phyloP scores from a whole-genome alignment of 345 rosid genomes.

The Pugionium cornutum region DNA sequence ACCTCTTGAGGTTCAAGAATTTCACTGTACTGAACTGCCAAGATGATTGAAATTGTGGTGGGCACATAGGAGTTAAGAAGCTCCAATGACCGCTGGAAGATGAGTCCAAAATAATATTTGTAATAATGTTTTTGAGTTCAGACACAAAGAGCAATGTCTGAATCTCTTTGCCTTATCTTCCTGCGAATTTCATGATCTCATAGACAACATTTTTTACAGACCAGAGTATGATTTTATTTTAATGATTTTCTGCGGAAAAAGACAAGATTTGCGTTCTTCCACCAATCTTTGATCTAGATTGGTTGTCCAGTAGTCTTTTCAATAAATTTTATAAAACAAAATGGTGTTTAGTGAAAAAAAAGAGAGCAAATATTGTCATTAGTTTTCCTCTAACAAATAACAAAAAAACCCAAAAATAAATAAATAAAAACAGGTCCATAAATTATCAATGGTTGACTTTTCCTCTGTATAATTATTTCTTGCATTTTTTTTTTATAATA shows the following conservation, averaged over 20 bases:
- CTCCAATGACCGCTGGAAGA: constrained; percentile 85
- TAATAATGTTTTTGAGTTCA: constrained; percentile 69
- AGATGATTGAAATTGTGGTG: constrained; percentile 68
- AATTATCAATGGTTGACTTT: no score
- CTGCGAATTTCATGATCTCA: constrained; percentile 29
- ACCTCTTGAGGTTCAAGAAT: constrained; percentile 80
- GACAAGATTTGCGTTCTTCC: constrained; percentile 65
- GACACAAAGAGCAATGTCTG: constrained; percentile 91
- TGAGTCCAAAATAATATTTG: constrained; percentile 80
- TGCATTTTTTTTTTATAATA: no score
- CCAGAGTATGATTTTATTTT: background rate
- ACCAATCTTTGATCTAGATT: constrained; percentile 64
- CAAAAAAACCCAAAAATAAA: no score
- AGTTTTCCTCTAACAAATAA: no score
- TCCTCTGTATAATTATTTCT: no score
- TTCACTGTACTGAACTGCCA: constrained; percentile 78
- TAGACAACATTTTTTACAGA: constrained; percentile 9
- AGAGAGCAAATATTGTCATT: no score
- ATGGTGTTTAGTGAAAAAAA: no score
- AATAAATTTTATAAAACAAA: no score
- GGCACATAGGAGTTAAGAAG: constrained; percentile 76
- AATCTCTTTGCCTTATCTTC: constrained; percentile 86
- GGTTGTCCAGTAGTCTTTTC: no score
- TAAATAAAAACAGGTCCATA: no score
- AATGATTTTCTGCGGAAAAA: background rate